Conservation (phyloP, 2,329 filamentous ascomycete species). For the Mycosphaerella sp. region DNA sequence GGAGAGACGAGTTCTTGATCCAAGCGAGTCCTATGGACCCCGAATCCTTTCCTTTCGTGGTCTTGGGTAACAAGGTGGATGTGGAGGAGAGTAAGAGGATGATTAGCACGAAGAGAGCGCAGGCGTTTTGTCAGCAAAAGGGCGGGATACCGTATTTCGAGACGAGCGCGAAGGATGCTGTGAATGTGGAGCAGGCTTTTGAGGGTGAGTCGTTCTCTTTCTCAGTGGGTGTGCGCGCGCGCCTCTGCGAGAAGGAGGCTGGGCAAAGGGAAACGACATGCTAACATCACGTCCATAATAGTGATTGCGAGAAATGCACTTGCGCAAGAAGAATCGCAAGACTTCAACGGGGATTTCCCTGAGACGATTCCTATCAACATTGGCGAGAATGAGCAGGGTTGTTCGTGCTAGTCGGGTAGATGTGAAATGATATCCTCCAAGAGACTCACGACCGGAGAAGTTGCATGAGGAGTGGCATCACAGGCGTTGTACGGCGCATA, state of each 20-base stretch:
- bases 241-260: too few species aligned
- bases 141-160: slow-evolving; percentile 98
- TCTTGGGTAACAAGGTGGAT: slow-evolving; percentile 98
- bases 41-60: slow-evolving; percentile 96
- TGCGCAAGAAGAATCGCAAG: slow-evolving; percentile 93
- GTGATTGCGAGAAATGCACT: slow-evolving; percentile 95
- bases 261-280: background rate
- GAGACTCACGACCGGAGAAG: background rate
- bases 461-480: background rate
- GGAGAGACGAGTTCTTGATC: slow-evolving; percentile 96
- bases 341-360: slow-evolving; percentile 95
- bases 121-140: slow-evolving; percentile 97
- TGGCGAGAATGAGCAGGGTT: slow-evolving; percentile 86
- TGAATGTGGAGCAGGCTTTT: slow-evolving; percentile 90
- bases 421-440: too few species aligned
- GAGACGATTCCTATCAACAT: slow-evolving; percentile 98
- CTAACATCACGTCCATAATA: slow-evolving; percentile 35
- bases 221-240: background rate
- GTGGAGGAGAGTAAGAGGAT: slow-evolving; percentile 96
- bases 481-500: background rate
- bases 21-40: slow-evolving; percentile 95
- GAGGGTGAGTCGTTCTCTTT: slow-evolving; percentile 44
- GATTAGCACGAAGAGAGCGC: slow-evolving; percentile 90
- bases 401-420: slow-evolving; percentile 60
- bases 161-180: slow-evolving; percentile 96